phyloP scores from a whole-genome alignment of 192 early-diverging fungal species.

The Helicostylum pulchrum region DNA sequence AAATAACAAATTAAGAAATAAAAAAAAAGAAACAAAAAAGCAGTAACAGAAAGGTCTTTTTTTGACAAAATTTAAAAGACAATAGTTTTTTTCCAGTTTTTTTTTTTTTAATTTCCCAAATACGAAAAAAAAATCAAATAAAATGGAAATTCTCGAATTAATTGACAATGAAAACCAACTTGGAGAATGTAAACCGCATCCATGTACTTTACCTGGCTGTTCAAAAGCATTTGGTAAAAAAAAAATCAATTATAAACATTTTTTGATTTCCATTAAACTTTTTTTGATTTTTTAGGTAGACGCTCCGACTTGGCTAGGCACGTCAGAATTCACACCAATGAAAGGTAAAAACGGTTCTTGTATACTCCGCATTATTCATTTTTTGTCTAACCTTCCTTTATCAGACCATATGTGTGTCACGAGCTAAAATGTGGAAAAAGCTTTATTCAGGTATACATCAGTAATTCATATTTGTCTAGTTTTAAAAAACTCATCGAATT shows the following conservation, averaged over 20 bases:
- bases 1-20: constrained; percentile 2
- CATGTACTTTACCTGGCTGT: constrained; percentile 59
- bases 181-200: constrained; percentile 49
- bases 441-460: constrained; percentile 61
- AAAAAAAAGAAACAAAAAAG: constrained; percentile 3
- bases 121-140: background rate
- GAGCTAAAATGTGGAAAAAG: constrained; percentile 67
- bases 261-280: background rate
- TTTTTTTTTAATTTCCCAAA: background rate
- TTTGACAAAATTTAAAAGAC: constrained; percentile 2
- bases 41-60: background rate
- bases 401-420: constrained; percentile 62
- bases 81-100: constrained; percentile 2
- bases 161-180: constrained; percentile 48
- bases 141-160: constrained; percentile 45
- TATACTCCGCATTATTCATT: constrained; percentile 1
- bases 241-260: background rate
- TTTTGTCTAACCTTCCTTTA: constrained; percentile 17
- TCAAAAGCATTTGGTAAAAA: constrained; percentile 56
- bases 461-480: background rate
- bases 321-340: constrained; percentile 74
- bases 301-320: constrained; percentile 72
- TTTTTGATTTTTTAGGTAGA: constrained; percentile 36
- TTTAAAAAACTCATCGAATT: constrained; percentile 1
- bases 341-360: constrained; percentile 41